Conservation (phyloP, 208 protist genomes). For the Vickermania spadyakhi region DNA sequence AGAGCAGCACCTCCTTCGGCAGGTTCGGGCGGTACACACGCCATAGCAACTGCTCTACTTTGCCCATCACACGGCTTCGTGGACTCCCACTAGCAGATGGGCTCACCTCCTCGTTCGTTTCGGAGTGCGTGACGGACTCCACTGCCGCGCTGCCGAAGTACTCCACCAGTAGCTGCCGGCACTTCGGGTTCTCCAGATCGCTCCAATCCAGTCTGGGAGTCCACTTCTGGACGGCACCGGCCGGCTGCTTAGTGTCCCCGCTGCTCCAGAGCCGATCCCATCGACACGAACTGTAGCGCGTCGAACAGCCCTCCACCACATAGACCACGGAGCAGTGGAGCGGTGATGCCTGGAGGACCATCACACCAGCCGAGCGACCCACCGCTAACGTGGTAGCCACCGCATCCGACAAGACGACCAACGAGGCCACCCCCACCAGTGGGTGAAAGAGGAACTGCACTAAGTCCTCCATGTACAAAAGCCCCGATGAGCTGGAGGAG, state of each 20-base stretch:
- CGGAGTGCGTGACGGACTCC: background rate
- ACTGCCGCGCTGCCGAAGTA: background rate
- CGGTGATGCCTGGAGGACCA: conserved; percentile 27
- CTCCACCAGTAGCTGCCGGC: background rate
- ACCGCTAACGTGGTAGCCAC: conserved; percentile 35
- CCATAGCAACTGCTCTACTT: background rate
- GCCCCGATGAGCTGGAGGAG: background rate
- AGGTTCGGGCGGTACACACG: background rate
- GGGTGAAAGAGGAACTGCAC: conserved; percentile 20
- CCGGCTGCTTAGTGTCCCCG: no score
- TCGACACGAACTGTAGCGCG: conserved; percentile 14
- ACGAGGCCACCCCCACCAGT: conserved; percentile 11
- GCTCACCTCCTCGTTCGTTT: background rate
- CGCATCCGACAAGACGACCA: conserved; percentile 50
- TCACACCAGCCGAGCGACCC: conserved; percentile 15
- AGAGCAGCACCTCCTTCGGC: background rate
- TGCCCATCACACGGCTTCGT: no score
- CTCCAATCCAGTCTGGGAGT: background rate
- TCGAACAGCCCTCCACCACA: conserved; percentile 19
- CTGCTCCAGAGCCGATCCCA: conserved; percentile 9
- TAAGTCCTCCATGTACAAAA: conserved; percentile 23
- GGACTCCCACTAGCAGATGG: no score
- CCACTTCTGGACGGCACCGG: no score
- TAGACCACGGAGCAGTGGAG: conserved; percentile 15
- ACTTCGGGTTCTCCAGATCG: background rate